phyloP scores from a whole-genome alignment of 164 flowering plant genomes.

The Aristolochia fimbriata region DNA sequence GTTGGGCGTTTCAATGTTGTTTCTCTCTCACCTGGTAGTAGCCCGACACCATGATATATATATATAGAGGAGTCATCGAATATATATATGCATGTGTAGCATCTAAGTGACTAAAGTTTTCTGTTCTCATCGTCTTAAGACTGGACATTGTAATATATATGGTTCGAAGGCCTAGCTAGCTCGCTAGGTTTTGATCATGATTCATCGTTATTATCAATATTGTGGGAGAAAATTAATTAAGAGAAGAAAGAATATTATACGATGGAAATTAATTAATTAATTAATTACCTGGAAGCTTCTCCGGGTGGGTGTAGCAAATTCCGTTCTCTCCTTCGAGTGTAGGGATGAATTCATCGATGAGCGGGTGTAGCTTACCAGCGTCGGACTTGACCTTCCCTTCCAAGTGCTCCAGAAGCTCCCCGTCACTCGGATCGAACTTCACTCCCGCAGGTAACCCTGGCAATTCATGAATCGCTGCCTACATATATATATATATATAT shows the following conservation, averaged over 20 bases:
- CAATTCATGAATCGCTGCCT: constrained; percentile 52
- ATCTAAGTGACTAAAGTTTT: no score
- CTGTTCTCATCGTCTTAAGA: no score
- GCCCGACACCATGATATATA: no score
- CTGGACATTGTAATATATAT: no score
- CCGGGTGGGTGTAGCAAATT: constrained; percentile 95
- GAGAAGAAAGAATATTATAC: neutral
- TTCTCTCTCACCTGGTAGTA: no score
- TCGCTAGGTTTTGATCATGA: no score
- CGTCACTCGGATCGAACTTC: constrained; percentile 88
- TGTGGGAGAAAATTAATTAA: neutral
- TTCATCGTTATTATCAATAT: neutral
- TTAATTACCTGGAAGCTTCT: constrained; percentile 67
- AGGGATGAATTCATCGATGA: constrained; percentile 84
- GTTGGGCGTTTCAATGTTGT: no score
- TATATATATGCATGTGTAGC: no score
- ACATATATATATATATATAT: neutral
- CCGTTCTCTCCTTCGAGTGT: constrained; percentile 86
- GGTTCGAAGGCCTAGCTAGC: no score
- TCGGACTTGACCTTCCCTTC: constrained; percentile 65
- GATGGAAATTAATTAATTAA: no score
- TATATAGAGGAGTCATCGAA: no score
- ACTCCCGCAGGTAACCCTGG: constrained; percentile 96
- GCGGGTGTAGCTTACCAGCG: constrained; percentile 56
- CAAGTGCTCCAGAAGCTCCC: constrained; percentile 75